Evolutionary conservation across 495 filamentous ascomycete genomes (phyloP).

Genomic region (Endocarpon pusillum): DNA sequence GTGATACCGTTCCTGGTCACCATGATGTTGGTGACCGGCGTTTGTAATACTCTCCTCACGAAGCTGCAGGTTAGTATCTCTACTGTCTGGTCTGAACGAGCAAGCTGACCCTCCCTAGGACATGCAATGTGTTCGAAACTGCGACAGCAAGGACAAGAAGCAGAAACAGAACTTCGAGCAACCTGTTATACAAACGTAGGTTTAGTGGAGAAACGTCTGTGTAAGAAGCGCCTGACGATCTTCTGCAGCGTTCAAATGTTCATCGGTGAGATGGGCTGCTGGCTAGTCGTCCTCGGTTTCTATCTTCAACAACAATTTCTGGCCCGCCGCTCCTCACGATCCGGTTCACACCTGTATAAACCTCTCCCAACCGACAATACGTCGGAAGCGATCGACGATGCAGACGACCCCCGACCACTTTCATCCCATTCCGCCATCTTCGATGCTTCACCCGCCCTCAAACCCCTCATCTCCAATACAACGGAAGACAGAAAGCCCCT

Average conservation of each 20-base stretch:
- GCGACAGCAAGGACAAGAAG: constrained; percentile 50
- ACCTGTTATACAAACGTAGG: constrained; percentile 82
- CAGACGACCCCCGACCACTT: constrained; percentile 16
- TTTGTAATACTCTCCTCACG: constrained; percentile 92
- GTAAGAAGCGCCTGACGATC: too few species aligned
- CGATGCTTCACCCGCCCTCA: constrained; percentile 31
- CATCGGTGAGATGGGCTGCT: constrained; percentile 80
- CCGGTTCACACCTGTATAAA: constrained; percentile 40
- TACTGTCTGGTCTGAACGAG: neutral
- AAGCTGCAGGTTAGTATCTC: constrained; percentile 63
- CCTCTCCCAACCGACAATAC: constrained; percentile 34
- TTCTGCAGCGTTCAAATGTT: constrained; percentile 86
- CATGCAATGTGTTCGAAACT: constrained; percentile 89
- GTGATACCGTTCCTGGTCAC: constrained; percentile 67
- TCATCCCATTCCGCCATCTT: constrained; percentile 12
- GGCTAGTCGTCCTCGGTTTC: constrained; percentile 61
- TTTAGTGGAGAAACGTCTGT: too few species aligned
- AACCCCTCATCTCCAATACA: constrained; percentile 24
- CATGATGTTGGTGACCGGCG: constrained; percentile 85
- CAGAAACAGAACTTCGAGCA: constrained; percentile 68
- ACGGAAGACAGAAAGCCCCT: constrained; percentile 37
- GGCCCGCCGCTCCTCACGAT: constrained; percentile 17
- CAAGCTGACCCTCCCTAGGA: constrained; percentile 36
- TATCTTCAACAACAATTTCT: constrained; percentile 43
- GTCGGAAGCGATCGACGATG: constrained; percentile 29